phyloP scores from a whole-genome alignment of 805 yeast species.

The Candida tibetensis region DNA sequence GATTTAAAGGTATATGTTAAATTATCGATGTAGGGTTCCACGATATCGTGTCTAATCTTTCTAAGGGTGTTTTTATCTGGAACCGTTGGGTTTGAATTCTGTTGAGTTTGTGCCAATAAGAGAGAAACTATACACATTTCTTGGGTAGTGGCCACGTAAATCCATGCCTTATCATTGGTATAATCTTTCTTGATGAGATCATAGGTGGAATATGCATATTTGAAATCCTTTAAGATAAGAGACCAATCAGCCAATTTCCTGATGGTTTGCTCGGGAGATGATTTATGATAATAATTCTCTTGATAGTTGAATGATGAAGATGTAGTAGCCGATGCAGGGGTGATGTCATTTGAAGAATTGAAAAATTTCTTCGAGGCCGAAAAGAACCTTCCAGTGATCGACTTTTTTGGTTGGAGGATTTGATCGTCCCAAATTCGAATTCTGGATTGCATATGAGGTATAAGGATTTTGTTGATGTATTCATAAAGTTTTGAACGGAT shows the following conservation, averaged over 20 bases:
- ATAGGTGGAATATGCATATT: conserved; percentile 77
- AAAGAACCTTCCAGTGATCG: conserved; percentile 71
- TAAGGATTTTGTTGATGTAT: conserved; percentile 46
- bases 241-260: conserved; percentile 91
- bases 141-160: conserved; percentile 76
- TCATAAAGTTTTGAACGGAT: conserved; percentile 44
- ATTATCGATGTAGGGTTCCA: conserved; percentile 65
- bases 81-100: conserved; percentile 27
- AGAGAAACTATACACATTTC: conserved; percentile 81
- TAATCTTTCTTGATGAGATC: conserved; percentile 80
- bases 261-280: conserved; percentile 67
- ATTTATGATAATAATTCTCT: conserved; percentile 58
- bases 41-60: conserved; percentile 51
- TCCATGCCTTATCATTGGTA: conserved; percentile 74
- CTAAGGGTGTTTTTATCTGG: conserved; percentile 41
- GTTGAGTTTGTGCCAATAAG: conserved; percentile 55
- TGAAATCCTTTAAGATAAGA: conserved; percentile 85
- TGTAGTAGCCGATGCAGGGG: neutral
- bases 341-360: conserved; percentile 31
- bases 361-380: conserved; percentile 61
- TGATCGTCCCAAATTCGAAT: conserved; percentile 85
- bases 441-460: conserved; percentile 85
- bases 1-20: conserved; percentile 73
- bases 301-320: conserved; percentile 42
- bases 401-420: conserved; percentile 69